phyloP scores from a whole-genome alignment of 2,329 filamentous ascomycete species.

The Aspergillus clavatus region DNA sequence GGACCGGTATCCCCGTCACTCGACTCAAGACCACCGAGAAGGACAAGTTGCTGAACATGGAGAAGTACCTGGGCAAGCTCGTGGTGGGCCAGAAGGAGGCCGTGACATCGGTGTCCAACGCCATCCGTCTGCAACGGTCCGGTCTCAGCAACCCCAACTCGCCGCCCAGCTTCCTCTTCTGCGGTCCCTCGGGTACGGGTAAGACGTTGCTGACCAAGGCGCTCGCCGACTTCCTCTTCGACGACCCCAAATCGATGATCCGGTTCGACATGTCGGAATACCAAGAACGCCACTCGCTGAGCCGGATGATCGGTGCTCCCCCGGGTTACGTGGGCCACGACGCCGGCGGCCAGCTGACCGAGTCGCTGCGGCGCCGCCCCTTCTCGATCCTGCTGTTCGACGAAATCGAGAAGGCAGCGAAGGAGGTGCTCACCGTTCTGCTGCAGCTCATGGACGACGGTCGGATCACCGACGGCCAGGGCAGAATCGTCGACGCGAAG shows the following conservation, averaged over 20 bases:
- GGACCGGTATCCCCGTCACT: constrained; percentile 98
- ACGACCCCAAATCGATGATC: constrained; percentile 96
- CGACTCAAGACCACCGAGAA: constrained; percentile 92
- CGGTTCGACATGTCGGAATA: constrained; percentile 99
- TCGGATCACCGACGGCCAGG: constrained; percentile 96
- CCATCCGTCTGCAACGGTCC: constrained; percentile 90
- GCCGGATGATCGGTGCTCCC: constrained; percentile 95
- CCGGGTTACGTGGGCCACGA: constrained; percentile 97
- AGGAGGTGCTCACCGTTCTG: constrained; percentile 92
- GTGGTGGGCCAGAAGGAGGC: constrained; percentile 95
- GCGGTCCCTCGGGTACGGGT: constrained; percentile 94
- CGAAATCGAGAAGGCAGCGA: constrained; percentile 97
- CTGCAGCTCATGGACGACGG: constrained; percentile 99
- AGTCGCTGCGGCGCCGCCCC: constrained; percentile 85
- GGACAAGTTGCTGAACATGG: constrained; percentile 98
- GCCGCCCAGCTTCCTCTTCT: constrained; percentile 97
- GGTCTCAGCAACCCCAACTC: constrained; percentile 94
- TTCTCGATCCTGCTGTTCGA: constrained; percentile 98
- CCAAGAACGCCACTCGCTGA: constrained; percentile 91
- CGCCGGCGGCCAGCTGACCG: constrained; percentile 89
- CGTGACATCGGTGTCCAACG: constrained; percentile 87
- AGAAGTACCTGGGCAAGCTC: constrained; percentile 73
- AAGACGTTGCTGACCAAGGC: constrained; percentile 97
- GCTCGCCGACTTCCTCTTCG: constrained; percentile 94
- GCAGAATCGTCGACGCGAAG: constrained; percentile 85